phyloP scores from a whole-genome alignment of 1,139 yeast species.

The Geotrichum carabidarum region DNA sequence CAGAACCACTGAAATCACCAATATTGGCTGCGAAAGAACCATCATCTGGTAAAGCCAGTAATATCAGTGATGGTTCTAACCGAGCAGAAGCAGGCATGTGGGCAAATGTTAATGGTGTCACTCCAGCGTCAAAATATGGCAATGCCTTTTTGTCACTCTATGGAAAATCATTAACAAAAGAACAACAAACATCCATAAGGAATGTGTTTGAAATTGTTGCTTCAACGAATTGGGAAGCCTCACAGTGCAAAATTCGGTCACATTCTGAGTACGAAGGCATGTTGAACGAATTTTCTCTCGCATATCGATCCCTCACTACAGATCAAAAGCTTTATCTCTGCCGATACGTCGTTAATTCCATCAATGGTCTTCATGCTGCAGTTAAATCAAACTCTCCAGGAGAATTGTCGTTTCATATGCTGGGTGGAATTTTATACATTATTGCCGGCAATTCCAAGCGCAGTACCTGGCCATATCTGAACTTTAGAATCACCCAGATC shows the following conservation, averaged over 20 bases:
- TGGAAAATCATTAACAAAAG: neutral
- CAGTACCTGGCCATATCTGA: conserved; percentile 8
- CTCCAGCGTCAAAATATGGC: neutral
- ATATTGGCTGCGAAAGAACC: neutral
- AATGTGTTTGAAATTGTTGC: neutral
- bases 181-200: neutral
- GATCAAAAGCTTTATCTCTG: neutral
- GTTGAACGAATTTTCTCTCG: neutral
- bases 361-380: neutral
- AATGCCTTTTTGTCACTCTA: neutral
- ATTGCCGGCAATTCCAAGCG: neutral
- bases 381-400: no score
- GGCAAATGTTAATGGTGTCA: conserved; percentile 1
- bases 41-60: neutral
- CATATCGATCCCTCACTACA: neutral
- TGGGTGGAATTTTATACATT: neutral
- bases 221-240: neutral
- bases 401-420: no score
- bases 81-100: neutral
- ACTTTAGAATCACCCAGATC: conserved; percentile 3
- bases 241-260: neutral
- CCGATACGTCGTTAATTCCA: conserved; percentile 4
- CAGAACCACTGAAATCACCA: conserved; percentile 21
- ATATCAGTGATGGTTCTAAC: neutral
- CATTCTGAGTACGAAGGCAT: neutral